Evolutionary conservation across 2,329 filamentous ascomycete species (phyloP), one percentile per base, ranked within the genome.

Genomic region (Harringtonia lauricola): DNA sequence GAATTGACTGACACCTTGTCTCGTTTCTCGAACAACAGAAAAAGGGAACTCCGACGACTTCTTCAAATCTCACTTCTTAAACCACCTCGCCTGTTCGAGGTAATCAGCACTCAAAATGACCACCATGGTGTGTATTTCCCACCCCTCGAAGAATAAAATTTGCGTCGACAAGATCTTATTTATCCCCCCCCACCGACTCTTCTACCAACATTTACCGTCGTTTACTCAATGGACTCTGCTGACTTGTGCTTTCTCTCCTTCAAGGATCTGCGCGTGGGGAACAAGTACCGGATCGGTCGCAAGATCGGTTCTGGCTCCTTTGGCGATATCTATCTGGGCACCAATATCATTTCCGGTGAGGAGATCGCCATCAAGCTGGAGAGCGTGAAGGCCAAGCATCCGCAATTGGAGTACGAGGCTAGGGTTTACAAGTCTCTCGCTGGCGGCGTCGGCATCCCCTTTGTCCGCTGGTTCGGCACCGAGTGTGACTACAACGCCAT

Each of bases 401-500:
- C 92, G 47, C 92, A 96, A 68, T 81, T 98, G 50, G 92, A 96
- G 67, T 96, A 96, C 74, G 92, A 98, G 68, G 92, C 92, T 46
- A 87, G 90, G 56, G 90, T 96, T 57, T 90, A 83, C 69, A 83
- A 83, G 66, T 83, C 78, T 21, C 85, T 98, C 42, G 92, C 92
- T 45, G 92, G 92, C 54, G 92, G 92, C 64, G 92, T 96, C 56
- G 92, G 92, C 48, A 98, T 98, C 53, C 92, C 92, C 39, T 96
- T 96, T 60, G 92, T 98, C 61, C 88, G 90, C 68, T 98, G 92
- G 92, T 98, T 96, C 66, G 92, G 92, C 55, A 96, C 90, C 48
- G 92, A 98, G 70, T 96, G 90, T 67, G 92, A 96, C 71, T 96
- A 98, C 80, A 96, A 98, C 68, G 92, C 92, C 64, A 96, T 98